Percentiles rank a stretch among this genome's conserved stretches.
Conservation (phyloP, 495 filamentous ascomycete species). For the Peziza echinospora region DNA sequence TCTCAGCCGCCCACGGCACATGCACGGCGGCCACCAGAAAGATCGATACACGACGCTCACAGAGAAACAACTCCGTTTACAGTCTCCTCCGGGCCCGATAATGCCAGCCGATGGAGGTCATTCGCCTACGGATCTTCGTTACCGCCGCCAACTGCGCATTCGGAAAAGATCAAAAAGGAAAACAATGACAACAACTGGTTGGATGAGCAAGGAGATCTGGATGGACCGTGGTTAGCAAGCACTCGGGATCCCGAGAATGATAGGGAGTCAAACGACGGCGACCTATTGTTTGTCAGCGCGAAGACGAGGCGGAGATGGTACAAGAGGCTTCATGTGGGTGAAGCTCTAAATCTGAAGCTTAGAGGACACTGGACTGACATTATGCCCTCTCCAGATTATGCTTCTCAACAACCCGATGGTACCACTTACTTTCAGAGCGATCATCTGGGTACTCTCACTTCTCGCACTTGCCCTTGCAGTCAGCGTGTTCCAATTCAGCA, state of each 20-base stretch:
- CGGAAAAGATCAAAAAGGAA: constrained; percentile 25
- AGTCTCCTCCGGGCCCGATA: constrained; percentile 13
- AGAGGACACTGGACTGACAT: background rate
- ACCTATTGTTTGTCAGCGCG: constrained; percentile 5
- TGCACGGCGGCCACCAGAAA: constrained; percentile 14
- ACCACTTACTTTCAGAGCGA: constrained; percentile 61
- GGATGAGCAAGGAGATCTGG: constrained; percentile 22
- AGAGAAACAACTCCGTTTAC: constrained; percentile 19
- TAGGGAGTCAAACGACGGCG: constrained; percentile 16
- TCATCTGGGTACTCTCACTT: constrained; percentile 61
- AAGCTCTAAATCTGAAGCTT: background rate
- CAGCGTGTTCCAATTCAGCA: constrained; percentile 44
- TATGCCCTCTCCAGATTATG: constrained; percentile 25
- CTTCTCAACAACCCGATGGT: constrained; percentile 65
- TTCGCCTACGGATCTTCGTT: constrained; percentile 36
- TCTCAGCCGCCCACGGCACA: constrained; percentile 12
- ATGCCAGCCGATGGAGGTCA: constrained; percentile 38
- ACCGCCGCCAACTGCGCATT: constrained; percentile 24
- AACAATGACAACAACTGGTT: constrained; percentile 36
- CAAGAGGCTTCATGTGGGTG: constrained; percentile 27
- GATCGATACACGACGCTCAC: constrained; percentile 17
- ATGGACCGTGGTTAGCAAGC: constrained; percentile 32
- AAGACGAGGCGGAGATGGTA: constrained; percentile 31
- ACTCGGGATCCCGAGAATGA: constrained; percentile 29
- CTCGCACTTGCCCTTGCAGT: constrained; percentile 60